phyloP scores from a whole-genome alignment of 306 rosid genomes.

The Dicorynia guianensis region DNA sequence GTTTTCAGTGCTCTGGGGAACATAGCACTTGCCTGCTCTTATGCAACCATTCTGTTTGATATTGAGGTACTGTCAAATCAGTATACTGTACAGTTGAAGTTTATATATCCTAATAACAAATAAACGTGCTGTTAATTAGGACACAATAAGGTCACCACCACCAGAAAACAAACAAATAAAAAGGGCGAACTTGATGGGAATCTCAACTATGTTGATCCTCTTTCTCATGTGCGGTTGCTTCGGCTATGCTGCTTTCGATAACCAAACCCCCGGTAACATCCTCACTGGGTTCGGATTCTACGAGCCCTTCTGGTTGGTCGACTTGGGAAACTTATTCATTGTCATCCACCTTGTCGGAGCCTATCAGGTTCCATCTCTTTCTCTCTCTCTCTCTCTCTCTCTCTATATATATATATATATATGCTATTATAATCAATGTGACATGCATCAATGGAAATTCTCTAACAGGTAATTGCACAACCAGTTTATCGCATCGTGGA shows the following conservation, averaged over 20 bases:
- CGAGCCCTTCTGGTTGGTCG: conserved; percentile 68
- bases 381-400: too few species aligned
- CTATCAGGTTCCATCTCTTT: conserved; percentile 69
- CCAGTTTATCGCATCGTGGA: conserved; percentile 60
- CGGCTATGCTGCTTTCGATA: conserved; percentile 80
- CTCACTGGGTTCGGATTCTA: conserved; percentile 63
- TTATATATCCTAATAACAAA: too few species aligned
- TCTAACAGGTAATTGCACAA: conserved; percentile 59
- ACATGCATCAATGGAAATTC: neutral
- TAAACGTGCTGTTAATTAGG: too few species aligned
- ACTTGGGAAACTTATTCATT: conserved; percentile 59
- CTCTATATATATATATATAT: too few species aligned
- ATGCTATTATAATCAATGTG: neutral
- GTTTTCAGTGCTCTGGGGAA: conserved; percentile 67
- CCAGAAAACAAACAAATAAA: conserved; percentile 82
- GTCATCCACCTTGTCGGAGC: conserved; percentile 76
- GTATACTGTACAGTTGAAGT: too few species aligned
- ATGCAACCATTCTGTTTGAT: conserved; percentile 57
- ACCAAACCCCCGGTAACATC: conserved; percentile 67
- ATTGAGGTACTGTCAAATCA: conserved; percentile 44
- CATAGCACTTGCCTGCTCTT: conserved; percentile 73
- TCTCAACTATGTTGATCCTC: conserved; percentile 58
- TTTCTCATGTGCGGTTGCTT: conserved; percentile 56
- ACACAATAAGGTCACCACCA: conserved; percentile 68
- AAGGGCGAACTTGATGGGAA: conserved; percentile 57